Evolutionary conservation across 306 rosid genomes (phyloP), one percentile per base, ranked within the genome.

Genomic region (Acacia crassicarpa): DNA sequence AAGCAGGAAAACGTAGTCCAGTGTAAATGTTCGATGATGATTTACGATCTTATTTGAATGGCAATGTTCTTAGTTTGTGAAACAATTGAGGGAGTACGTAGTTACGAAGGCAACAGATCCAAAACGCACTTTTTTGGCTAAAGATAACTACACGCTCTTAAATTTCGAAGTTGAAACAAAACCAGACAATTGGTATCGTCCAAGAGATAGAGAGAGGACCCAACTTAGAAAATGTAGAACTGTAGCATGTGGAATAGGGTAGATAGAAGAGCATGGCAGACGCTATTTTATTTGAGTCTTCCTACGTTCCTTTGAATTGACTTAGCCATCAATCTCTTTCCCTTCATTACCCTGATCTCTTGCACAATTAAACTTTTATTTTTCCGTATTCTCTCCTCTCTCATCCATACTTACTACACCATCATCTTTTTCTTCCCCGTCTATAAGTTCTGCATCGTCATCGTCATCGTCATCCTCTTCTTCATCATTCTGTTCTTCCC

Each of bases 401-500:
- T 66, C 80, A 6, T 80, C 79, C 1, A 40, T 38, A 22, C 40
- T 62, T 6, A 73, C 86, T 8, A 72, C 30, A 1, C 44, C 81
- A 13, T 70, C 65, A 0, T 81, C 23, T 2, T 59, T 72, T 1
- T 78, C 83, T 0, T 82, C 80, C 23, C 25, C 75, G 0, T 77
- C 70, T 2, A 19, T 14, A 9, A 22, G 53, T 0, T 81, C 84
- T 0, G 54, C 67, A 0, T 67, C 53, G 13, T 53, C 67, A 0
- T 54, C 67, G 0, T 67, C 45, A 6, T 53, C 63, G 0, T 70
- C 67, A 0, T 67, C 4, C 0, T 81, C 83, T 4, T 78, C 79
- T 0, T 79, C 76, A 4, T 73, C 91, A 0, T 87, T 86, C 22
- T 72, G 72, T 14, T 74, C 90, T 25, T 82, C 89, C 10, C 54